Evolutionary conservation across 176 grass and related monocot genomes (phyloP), one percentile per base, ranked within the genome.

Genomic region (Cenchrus americanus): DNA sequence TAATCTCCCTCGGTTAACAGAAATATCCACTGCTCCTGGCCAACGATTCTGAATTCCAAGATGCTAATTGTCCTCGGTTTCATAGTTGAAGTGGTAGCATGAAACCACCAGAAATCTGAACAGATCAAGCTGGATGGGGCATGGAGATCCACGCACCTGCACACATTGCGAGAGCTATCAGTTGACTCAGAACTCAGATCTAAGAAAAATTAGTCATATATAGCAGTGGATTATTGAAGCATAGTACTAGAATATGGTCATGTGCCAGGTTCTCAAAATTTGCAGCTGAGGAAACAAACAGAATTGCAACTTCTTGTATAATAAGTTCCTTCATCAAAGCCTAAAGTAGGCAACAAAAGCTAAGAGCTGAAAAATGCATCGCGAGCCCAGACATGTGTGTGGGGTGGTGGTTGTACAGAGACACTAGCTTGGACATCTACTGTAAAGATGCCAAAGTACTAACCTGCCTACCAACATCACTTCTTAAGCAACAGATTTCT

Each of bases 401-500:
- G 18, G 6, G 17, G 8, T 21, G 7, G 27, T 58, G 55, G 55
- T 22, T 37, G 54, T 12, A 58, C 30, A 80, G 18, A 80, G 18
- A 21, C 32, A 77, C 19, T 34, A 41, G 46, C 24, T 12, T 67
- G 47, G 57, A 66, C 41, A 59, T 41, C 21, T 40, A 64, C 57
- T 15, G 23, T 24, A 62, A 86, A 51, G 17, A 47, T 43, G 60
- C 62, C 41, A 49, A 70, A 13, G 7, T 64, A 85, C 75, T 75
- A 67, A 76, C 74, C 69, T 81, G 57, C 44, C 46, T 82, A 83
- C 24, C 8, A 79, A 41, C 22, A 80, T 99, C 77, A 92, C 82
- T 96, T 94, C 80, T 99, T 99, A 78, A 96, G 87, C 11, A 96
- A 88, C 42, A 99, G 40, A 73, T 95, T 85, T 92, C 96, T 89